Percentiles rank a stretch among this genome's conserved stretches.
Conservation (phyloP, 176 grass and related monocot genomes). For the Alloteropsis semialata region DNA sequence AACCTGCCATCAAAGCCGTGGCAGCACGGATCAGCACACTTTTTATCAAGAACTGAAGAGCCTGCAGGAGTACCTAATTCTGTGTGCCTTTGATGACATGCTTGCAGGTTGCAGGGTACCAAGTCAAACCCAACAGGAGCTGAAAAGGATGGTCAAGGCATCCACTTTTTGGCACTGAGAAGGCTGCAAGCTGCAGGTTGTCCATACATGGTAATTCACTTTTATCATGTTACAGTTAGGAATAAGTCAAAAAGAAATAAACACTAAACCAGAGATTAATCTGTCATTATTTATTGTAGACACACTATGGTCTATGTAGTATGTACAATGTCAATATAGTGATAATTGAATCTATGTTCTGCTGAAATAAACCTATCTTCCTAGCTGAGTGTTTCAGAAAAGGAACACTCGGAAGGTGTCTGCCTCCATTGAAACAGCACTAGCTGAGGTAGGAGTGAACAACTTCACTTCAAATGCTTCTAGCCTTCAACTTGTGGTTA, state of each 20-base stretch:
- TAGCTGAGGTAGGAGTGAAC: slow-evolving; percentile 6
- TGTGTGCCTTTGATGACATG: slow-evolving; percentile 31
- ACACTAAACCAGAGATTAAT: not conserved
- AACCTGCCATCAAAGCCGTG: not conserved
- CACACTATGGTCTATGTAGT: not conserved
- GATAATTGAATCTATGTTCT: not conserved
- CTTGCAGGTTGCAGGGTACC: slow-evolving; percentile 19
- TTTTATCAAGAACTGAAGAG: not conserved
- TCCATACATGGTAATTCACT: not conserved
- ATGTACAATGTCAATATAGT: slow-evolving; percentile 23
- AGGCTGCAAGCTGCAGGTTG: not conserved
- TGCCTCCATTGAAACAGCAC: slow-evolving; percentile 14
- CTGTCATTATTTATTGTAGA: slow-evolving; percentile 1
- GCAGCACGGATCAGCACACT: slow-evolving; percentile 16
- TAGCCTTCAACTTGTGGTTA: slow-evolving; percentile 30
- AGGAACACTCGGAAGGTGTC: slow-evolving; percentile 13
- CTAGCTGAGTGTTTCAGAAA: slow-evolving; percentile 11
- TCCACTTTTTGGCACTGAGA: slow-evolving; percentile 7
- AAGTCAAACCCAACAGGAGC: slow-evolving; percentile 13
- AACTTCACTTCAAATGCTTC: slow-evolving; percentile 23
- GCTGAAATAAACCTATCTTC: slow-evolving; percentile 12
- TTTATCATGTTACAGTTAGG: not conserved
- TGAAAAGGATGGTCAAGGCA: slow-evolving; percentile 12
- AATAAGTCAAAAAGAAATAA: not conserved
- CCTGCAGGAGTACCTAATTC: slow-evolving; percentile 30